A percentile compares a stretch with the other conserved stretches of the same genome.
Conservation (phyloP, 139 green algal species). For the Parachlorella kessleri region DNA sequence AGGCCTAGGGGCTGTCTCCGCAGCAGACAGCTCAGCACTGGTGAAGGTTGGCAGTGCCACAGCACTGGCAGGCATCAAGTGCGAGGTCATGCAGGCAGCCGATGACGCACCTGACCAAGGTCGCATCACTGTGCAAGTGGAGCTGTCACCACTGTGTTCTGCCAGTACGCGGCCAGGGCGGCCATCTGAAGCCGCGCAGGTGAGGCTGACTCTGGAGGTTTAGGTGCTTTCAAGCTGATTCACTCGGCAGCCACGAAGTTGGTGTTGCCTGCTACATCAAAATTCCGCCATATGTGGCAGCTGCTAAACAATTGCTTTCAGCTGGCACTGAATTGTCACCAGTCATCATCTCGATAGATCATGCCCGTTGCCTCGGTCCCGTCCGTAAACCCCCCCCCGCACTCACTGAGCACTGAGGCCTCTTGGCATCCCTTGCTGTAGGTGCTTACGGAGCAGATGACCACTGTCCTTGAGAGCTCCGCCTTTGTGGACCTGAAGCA, state of each 20-base stretch:
- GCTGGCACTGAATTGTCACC: too few species aligned
- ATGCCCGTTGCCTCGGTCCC: too few species aligned
- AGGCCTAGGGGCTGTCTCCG: slow-evolving; percentile 53
- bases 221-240: too few species aligned
- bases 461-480: slow-evolving; percentile 22
- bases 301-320: too few species aligned
- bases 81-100: slow-evolving; percentile 53
- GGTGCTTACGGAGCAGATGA: slow-evolving; percentile 50
- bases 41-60: slow-evolving; percentile 70
- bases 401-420: too few species aligned
- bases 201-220: too few species aligned
- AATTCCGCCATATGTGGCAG: too few species aligned
- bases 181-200: slow-evolving; percentile 29
- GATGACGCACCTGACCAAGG: slow-evolving; percentile 52
- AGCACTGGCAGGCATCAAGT: slow-evolving; percentile 68
- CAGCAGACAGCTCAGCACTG: slow-evolving; percentile 69
- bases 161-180: slow-evolving; percentile 38
- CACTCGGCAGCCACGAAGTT: too few species aligned
- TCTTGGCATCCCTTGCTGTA: too few species aligned
- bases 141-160: slow-evolving; percentile 69
- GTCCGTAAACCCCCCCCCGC: too few species aligned
- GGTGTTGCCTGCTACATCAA: too few species aligned
- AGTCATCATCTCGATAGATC: too few species aligned
- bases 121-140: slow-evolving; percentile 48
- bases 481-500: slow-evolving; percentile 46